phyloP scores from a whole-genome alignment of 2,329 filamentous ascomycete species.

The Aspergillus sp. region DNA sequence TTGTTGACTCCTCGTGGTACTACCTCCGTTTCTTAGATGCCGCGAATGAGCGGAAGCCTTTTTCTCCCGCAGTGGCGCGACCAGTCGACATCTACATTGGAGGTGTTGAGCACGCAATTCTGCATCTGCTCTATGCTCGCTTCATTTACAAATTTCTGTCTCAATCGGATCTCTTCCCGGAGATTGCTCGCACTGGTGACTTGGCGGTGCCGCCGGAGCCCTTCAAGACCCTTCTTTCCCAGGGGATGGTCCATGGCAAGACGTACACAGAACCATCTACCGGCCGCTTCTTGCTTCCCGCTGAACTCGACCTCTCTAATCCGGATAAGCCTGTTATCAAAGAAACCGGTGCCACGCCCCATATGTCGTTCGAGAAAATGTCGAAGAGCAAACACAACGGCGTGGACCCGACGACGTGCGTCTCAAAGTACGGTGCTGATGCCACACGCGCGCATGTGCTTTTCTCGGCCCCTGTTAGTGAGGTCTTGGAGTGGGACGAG shows the following conservation, averaged over 20 bases:
- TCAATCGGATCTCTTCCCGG: slow-evolving; percentile 44
- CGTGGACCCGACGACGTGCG: slow-evolving; percentile 74
- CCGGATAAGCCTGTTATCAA: slow-evolving; percentile 60
- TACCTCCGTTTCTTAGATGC: slow-evolving; percentile 77
- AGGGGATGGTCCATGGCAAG: slow-evolving; percentile 91
- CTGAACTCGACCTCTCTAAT: slow-evolving; percentile 67
- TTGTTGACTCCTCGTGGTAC: slow-evolving; percentile 95
- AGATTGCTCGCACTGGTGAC: slow-evolving; percentile 35
- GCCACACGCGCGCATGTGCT: slow-evolving; percentile 82
- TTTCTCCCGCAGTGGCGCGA: slow-evolving; percentile 59
- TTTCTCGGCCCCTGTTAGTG: slow-evolving; percentile 81
- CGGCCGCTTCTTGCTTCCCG: slow-evolving; percentile 73
- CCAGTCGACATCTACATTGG: slow-evolving; percentile 88
- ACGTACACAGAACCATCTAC: slow-evolving; percentile 74
- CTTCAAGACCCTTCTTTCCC: slow-evolving; percentile 77
- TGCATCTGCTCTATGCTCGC: slow-evolving; percentile 83
- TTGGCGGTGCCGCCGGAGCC: slow-evolving; percentile 61
- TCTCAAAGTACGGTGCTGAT: slow-evolving; percentile 75
- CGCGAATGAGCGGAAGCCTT: slow-evolving; percentile 60
- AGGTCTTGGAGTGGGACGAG: slow-evolving; percentile 86
- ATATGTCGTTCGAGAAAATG: slow-evolving; percentile 82
- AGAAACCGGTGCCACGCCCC: slow-evolving; percentile 58
- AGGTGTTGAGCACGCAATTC: slow-evolving; percentile 85
- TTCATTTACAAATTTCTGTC: slow-evolving; percentile 88
- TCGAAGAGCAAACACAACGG: slow-evolving; percentile 94